A percentile compares a stretch with the other conserved stretches of the same genome.
phyloP scores from a whole-genome alignment of 257 asterid species.

The Capsicum baccatum region DNA sequence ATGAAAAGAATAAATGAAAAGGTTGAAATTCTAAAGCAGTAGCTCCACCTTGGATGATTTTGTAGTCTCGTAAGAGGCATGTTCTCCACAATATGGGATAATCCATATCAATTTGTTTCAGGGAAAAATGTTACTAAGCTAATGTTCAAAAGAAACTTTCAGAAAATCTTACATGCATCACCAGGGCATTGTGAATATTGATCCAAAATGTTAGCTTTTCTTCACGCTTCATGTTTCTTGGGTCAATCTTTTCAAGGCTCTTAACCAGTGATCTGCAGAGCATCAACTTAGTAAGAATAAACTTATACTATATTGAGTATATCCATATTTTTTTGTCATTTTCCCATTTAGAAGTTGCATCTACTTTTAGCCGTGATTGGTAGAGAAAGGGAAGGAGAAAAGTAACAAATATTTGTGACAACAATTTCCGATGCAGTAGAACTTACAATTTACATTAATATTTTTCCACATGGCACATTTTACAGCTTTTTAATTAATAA shows the following conservation, averaged over 20 bases:
- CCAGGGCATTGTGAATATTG: constrained; percentile 88
- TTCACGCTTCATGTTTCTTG: constrained; percentile 75
- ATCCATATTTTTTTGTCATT: not conserved
- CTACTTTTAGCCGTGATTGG: constrained; percentile 22
- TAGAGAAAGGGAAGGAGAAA: constrained; percentile 20
- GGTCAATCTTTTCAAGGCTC: constrained; percentile 81
- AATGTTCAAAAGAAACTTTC: constrained; percentile 30
- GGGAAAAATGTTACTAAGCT: not conserved
- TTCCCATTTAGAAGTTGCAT: constrained; percentile 18
- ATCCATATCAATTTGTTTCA: not conserved
- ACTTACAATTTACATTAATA: constrained; percentile 12
- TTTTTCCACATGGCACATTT: not conserved
- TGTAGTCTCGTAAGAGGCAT: not conserved
- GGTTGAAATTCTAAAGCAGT: not conserved
- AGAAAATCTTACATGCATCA: constrained; percentile 74
- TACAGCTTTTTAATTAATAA: constrained; percentile 4
- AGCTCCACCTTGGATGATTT: constrained; percentile 13
- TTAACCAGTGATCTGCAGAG: constrained; percentile 72
- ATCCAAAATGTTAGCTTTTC: constrained; percentile 90
- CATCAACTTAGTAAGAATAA: constrained; percentile 32
- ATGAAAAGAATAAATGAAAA: not conserved
- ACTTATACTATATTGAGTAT: not conserved
- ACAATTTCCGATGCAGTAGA: not conserved
- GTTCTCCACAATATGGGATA: constrained; percentile 14
- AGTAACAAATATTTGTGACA: not conserved